Conservation (phyloP, 140 eudicot genomes). For the Bidens hawaiensis region DNA sequence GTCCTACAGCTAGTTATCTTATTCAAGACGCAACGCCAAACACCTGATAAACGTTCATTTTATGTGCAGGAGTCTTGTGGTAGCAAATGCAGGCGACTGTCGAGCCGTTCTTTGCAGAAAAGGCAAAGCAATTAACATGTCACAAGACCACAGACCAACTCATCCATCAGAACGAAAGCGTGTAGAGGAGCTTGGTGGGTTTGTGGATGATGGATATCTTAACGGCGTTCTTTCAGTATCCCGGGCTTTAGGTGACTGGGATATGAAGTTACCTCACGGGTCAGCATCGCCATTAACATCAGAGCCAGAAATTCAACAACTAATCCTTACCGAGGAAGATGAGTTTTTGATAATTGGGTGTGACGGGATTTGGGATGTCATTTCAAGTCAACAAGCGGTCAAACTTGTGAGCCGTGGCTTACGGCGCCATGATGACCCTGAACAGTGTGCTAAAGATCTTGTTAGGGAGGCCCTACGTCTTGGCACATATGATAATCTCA, state of each 20-base stretch:
- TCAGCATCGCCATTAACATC: constrained; percentile 58
- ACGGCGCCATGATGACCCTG: constrained; percentile 76
- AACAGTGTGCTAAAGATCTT: constrained; percentile 66
- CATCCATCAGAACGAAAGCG: constrained; percentile 43
- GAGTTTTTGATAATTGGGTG: constrained; percentile 46
- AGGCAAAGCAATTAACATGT: constrained; percentile 72
- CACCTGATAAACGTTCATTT: neutral
- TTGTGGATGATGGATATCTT: constrained; percentile 68
- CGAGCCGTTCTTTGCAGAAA: constrained; percentile 72
- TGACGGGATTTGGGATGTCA: constrained; percentile 77
- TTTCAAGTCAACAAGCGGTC: constrained; percentile 81
- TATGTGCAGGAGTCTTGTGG: constrained; percentile 53
- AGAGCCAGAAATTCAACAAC: constrained; percentile 62
- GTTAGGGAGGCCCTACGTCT: constrained; percentile 68
- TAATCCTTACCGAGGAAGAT: constrained; percentile 37
- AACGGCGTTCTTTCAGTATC: constrained; percentile 73
- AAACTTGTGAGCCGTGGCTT: constrained; percentile 61
- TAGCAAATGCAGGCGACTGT: constrained; percentile 82
- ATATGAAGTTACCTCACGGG: constrained; percentile 70
- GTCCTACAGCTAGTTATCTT: neutral
- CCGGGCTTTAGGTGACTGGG: constrained; percentile 81
- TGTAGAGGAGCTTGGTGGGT: constrained; percentile 63
- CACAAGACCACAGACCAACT: constrained; percentile 68
- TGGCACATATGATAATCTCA: constrained; percentile 60
- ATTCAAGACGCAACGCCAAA: neutral